Base-by-base conservation (phyloP, 2,329 filamentous ascomycete genomes). In the Xylaria polymorpha region DNA sequence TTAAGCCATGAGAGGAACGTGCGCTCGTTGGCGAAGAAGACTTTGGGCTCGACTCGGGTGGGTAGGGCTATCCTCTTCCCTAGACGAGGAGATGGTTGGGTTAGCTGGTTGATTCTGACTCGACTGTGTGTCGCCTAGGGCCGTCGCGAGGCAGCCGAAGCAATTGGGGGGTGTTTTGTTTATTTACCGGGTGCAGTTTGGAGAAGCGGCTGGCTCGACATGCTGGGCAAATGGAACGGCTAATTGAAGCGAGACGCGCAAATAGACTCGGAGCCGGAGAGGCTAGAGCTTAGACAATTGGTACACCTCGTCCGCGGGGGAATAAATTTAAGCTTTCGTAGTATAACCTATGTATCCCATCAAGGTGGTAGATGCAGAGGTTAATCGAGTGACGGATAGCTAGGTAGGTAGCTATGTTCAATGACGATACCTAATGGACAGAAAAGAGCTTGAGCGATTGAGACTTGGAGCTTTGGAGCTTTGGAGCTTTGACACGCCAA, bases 1-100 rank as follows among this genome's bases (percentile, higher is more conserved):
- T 99, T 99, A 79, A 99, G 93, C 96, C 96, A 99, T 83, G 94
- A 97, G 78, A 99, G 90, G 81, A 99, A 99, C 72, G 96, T 99
- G 72, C 96, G 94, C 85, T 99, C 96, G 87, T 99, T 99, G 84
- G 96, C 96, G 87, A 99, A 99, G 90, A 98, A 99, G 86, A 99
- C 96, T 84, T 99, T 99, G 77, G 96, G 96, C 83, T 99, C 96
- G 82, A 99, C 95, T 75, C 96, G 94, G 69, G 95, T 98, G 67
- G 96, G 96, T 73, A 99, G 93, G 77, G 96, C 95, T 80, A 99
- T 98, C 80, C 95, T 94, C 86, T 99, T 99, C 88, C 95, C 95
- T 97, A 77, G 15, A 59, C 55, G 39, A 50, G 15, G n/a, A 12
- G 48, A 35, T 35, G 5, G 15, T 8, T 43, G 37, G 29, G 55